Conservation (phyloP, 192 early-diverging fungal species). For the Dissophora globulifera region DNA sequence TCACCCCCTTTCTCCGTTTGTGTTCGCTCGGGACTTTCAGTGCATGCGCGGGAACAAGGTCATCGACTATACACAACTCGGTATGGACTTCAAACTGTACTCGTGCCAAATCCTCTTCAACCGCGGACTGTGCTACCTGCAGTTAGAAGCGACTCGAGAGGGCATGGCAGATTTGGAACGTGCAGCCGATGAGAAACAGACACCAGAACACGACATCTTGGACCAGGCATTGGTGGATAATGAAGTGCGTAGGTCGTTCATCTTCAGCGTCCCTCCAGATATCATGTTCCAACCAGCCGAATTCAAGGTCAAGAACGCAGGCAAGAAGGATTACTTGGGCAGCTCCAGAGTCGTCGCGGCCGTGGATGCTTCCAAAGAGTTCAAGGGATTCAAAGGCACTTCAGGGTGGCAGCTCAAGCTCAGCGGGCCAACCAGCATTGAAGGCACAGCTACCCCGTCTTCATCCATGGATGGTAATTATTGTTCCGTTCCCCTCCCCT, state of each 20-base stretch:
- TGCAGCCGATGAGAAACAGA: constrained; percentile 67
- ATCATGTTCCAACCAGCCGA: constrained; percentile 86
- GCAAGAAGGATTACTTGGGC: constrained; percentile 82
- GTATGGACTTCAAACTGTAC: constrained; percentile 90
- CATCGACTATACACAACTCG: constrained; percentile 96
- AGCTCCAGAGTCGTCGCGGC: constrained; percentile 88
- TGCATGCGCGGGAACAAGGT: constrained; percentile 83
- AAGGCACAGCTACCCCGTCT: too few relatives aligned
- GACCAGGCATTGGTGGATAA: constrained; percentile 69
- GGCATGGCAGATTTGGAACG: constrained; percentile 80
- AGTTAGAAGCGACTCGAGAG: constrained; percentile 74
- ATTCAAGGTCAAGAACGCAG: constrained; percentile 85
- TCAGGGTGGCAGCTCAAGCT: constrained; percentile 52
- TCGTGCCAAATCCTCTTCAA: constrained; percentile 94
- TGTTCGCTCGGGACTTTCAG: constrained; percentile 29
- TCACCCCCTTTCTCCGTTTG: neutral
- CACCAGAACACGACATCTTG: constrained; percentile 78
- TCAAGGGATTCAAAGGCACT: constrained; percentile 69
- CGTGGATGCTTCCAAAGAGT: constrained; percentile 67
- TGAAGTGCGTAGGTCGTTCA: constrained; percentile 75
- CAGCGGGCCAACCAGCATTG: constrained; percentile 60
- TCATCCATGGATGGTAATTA: neutral
- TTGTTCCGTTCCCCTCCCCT: neutral
- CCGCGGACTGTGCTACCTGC: constrained; percentile 87
- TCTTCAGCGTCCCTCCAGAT: constrained; percentile 83